Evolutionary conservation across 2,329 filamentous ascomycete species (phyloP), one percentile per base, ranked within the genome.

Genomic region (Penicillium hesseltinei): DNA sequence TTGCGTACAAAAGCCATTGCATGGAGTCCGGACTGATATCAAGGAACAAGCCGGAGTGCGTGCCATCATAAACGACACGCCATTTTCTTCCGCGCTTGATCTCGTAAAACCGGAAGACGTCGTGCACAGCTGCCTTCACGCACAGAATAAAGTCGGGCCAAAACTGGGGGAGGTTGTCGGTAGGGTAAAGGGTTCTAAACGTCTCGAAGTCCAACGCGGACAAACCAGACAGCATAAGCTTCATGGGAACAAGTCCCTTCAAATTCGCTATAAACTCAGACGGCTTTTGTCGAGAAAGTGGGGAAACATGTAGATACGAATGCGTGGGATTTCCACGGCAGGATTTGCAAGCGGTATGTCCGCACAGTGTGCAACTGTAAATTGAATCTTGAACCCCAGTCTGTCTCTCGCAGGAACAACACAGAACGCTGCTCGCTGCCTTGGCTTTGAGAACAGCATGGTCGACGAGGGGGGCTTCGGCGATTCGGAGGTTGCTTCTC

Each of bases 321-420:
- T 85, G 83, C 8, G 63, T 61, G 0, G 85, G 85, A 40, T 84
- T 85, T 2, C 79, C 79, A 2, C 77, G 80, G 62, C 84, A 88
- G 5, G 69, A 67, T 1, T 71, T 65, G 66, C 85, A 88, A 11
- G 80, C 78, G 3, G 81, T 83, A 62, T 87, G 81, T 0, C 69
- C 72, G 61, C 86, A 88, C 5, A 77, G 67, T 0, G 62, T 64
- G 63, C 85, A 88, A 38, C 70, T 62, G 36, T 80, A 74, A 7
- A 87, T 75, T 0, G 63, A 57, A 6, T 67, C 63, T 4, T 75
- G 72, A 2, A 79, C 69, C 0, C 69, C 63, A 3, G 70, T 71
- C 36, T 76, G 74, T 2, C 80, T 79, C 70, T 88, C 86, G 57
- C 86, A 88, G 42, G 72, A 69, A 61, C 86, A 89, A n/a, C 81